These are phyloP conservation scores for Stemphylium beticola DNA, from an alignment of 2,329 filamentous ascomycete species.

Conservation along the genomic window DNA sequence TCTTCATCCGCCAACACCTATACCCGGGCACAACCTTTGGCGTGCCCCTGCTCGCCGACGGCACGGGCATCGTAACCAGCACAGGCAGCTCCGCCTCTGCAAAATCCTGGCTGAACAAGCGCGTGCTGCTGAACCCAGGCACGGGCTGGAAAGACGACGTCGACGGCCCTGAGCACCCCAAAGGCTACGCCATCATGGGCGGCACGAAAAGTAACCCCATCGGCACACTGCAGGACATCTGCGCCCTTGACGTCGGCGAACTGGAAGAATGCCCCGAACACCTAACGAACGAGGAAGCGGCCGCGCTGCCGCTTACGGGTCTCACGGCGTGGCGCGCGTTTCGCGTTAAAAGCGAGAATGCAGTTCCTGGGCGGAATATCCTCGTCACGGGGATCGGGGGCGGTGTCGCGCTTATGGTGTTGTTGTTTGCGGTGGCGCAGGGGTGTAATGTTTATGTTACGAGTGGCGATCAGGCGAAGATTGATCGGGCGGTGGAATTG, in stretches of 20 bases:
- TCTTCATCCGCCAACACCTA: slow-evolving; percentile 90
- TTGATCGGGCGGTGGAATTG: slow-evolving; percentile 71
- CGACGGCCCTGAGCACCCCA: slow-evolving; percentile 72
- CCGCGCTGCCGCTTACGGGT: slow-evolving; percentile 83
- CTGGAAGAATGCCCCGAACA: slow-evolving; percentile 78
- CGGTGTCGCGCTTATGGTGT: slow-evolving; percentile 81
- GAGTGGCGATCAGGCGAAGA: slow-evolving; percentile 75
- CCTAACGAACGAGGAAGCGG: slow-evolving; percentile 74
- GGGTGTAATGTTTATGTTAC: slow-evolving; percentile 81
- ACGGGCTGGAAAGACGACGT: slow-evolving; percentile 76
- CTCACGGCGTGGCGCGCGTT: slow-evolving; percentile 88
- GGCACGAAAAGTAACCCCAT: slow-evolving; percentile 68
- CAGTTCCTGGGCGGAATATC: slow-evolving; percentile 71
- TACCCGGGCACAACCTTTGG: slow-evolving; percentile 86
- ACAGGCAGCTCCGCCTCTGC: slow-evolving; percentile 64
- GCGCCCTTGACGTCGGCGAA: slow-evolving; percentile 72
- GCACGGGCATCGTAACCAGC: slow-evolving; percentile 73
- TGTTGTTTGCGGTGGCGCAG: slow-evolving; percentile 79
- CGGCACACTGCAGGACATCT: slow-evolving; percentile 77
- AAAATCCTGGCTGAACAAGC: slow-evolving; percentile 64
- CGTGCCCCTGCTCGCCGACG: slow-evolving; percentile 81
- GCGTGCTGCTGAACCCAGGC: slow-evolving; percentile 79
- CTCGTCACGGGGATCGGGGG: slow-evolving; percentile 92
- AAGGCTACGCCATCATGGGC: slow-evolving; percentile 69
- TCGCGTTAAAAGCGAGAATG: slow-evolving; percentile 75